Evolutionary conservation across 2,329 filamentous ascomycete species (phyloP), one percentile per base, ranked within the genome.

Genomic region (Paraconiothyrium sp.): DNA sequence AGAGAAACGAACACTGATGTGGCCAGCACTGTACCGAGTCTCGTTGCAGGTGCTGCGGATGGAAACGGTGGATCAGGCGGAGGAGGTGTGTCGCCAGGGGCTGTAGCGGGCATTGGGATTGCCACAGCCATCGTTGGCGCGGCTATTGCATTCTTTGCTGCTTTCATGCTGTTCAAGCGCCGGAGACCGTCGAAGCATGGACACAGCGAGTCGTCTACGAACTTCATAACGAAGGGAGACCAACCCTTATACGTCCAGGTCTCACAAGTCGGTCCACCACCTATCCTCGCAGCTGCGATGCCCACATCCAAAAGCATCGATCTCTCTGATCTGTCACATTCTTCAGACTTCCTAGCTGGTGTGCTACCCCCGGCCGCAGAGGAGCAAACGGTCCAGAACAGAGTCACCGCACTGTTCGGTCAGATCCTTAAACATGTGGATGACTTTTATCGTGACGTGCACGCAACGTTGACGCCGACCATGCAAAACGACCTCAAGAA

Each of bases 391-490:
- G 62, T 77, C 7, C 62, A 64, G 27, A 65, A 58, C 14, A 65
- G 61, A n/a, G 63, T 75, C 1, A 56, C 68, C 0, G 60, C 41
- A 9, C 54, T 78, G 27, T 76, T 78, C 54, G 64, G 54, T 24
- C 63, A 70, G 46, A 64, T 76, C 16, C 72, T 75, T 20, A 57
- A 59, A 8, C 75, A 76, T 55, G 61, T 78, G 43, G 72, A 76
- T 16, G 70, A 56, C 7, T 76, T 71, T 55, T 78, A 78, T 57
- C 72, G 76, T 50, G 73, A 78, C 48, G 72, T 75, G 4, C 71
- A 77, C 52, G 74, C 74, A 16, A 72, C 66, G 39, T 73, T 77
- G 11, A 77, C 74, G 16, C 70, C 74, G 2, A 76, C 68, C 41
- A 75, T 78, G 72, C 68, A 74, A 39, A 55, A 54, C 7, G 74